phyloP scores from a whole-genome alignment of 2,329 filamentous ascomycete genomes.

The Chaetomiaceae sp. region DNA sequence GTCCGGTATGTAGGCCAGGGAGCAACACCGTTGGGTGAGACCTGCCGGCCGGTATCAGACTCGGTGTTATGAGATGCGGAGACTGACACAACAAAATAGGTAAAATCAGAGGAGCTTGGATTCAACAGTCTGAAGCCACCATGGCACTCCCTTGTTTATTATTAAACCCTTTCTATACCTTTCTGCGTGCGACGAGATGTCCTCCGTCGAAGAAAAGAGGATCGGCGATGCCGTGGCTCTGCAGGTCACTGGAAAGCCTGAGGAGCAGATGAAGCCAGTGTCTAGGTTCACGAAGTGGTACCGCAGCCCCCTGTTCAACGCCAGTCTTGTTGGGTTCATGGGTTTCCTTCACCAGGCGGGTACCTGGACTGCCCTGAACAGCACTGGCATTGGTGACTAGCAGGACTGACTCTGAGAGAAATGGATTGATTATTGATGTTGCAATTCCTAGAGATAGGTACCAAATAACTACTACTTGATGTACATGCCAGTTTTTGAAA shows the following conservation, averaged over 20 bases:
- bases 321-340: constrained; percentile 42
- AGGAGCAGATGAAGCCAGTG: constrained; percentile 24
- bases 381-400: constrained; percentile 35
- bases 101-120: too few relatives aligned
- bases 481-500: too few relatives aligned
- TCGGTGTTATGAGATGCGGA: too few relatives aligned
- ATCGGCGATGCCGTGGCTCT: constrained; percentile 7
- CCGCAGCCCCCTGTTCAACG: constrained; percentile 44
- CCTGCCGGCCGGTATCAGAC: neutral
- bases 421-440: too few relatives aligned
- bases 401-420: too few relatives aligned
- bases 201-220: constrained; percentile 12
- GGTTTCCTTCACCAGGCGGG: constrained; percentile 44
- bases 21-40: neutral
- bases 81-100: too few relatives aligned
- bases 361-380: constrained; percentile 45
- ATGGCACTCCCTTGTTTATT: too few relatives aligned
- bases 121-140: too few relatives aligned
- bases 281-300: constrained; percentile 36
- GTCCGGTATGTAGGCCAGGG: neutral
- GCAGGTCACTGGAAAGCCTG: neutral
- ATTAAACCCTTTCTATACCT: too few relatives aligned
- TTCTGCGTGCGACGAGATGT: constrained; percentile 18
- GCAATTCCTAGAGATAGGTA: too few relatives aligned
- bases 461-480: too few relatives aligned